These are phyloP conservation scores for Chlorella sp. DNA, from an alignment of 139 green algal genomes.

Conservation along the genomic window DNA sequence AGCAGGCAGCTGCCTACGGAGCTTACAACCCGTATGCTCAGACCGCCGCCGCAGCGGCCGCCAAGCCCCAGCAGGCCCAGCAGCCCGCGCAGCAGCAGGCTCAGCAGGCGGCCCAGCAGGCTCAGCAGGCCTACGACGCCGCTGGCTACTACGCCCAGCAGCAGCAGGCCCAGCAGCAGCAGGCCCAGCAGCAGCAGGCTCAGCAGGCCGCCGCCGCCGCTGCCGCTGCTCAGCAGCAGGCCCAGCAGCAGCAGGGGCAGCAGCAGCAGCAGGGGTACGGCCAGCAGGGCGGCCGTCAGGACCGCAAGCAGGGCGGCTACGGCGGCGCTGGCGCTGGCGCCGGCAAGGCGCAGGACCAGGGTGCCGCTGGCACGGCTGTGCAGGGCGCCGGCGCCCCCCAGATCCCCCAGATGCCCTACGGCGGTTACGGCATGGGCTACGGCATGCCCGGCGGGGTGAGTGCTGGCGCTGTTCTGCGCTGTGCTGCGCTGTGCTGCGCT, in stretches of 20 bases:
- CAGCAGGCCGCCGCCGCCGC: slow-evolving; percentile 14
- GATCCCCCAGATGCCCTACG: slow-evolving; percentile 42
- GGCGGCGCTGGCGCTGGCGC: not conserved
- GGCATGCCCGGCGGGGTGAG: not conserved
- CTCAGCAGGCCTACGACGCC: slow-evolving; percentile 22
- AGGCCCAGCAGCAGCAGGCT: slow-evolving; percentile 15
- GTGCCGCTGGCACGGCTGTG: not conserved
- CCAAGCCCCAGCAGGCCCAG: slow-evolving; percentile 21
- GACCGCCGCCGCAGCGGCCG: not conserved
- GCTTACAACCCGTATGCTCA: slow-evolving; percentile 10
- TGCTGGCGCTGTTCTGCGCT: not conserved
- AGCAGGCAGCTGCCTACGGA: slow-evolving; percentile 26
- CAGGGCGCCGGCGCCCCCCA: slow-evolving; percentile 3
- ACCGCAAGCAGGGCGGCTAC: slow-evolving; percentile 3
- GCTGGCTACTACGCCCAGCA: slow-evolving; percentile 10
- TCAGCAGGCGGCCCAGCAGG: not conserved
- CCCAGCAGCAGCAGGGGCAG: not conserved
- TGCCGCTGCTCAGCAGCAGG: slow-evolving; percentile 10
- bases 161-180: slow-evolving; percentile 31
- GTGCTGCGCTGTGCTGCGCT: not conserved
- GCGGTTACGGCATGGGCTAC: slow-evolving; percentile 39
- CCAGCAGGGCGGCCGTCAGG: slow-evolving; percentile 26
- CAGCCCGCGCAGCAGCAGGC: slow-evolving; percentile 15
- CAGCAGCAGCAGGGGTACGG: slow-evolving; percentile 30
- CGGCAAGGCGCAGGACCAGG: slow-evolving; percentile 17